A percentile compares a stretch with the other conserved stretches of the same genome.
Conservation (phyloP, 2,329 filamentous ascomycete genomes). For the Thelonectria blattea region DNA sequence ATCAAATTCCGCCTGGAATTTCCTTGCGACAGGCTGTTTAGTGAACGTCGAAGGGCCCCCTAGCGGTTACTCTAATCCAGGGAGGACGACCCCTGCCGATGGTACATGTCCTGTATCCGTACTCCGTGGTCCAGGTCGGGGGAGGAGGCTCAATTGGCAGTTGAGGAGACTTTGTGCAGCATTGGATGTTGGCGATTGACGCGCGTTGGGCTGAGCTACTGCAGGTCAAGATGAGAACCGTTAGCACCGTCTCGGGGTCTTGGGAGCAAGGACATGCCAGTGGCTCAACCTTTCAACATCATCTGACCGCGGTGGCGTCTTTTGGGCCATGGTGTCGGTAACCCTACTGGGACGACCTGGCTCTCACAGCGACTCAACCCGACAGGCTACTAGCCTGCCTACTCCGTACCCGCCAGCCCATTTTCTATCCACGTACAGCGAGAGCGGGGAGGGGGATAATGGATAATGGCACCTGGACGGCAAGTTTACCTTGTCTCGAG, state of each 20-base stretch:
- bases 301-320: conserved; percentile 27
- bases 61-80: conserved; percentile 1
- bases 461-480: neutral
- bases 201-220: conserved; percentile 28
- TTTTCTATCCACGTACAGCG: neutral
- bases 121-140: neutral
- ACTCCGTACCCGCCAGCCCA: conserved; percentile 1
- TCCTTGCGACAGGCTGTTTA: conserved; percentile 12
- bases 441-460: conserved; percentile 1
- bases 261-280: conserved; percentile 4
- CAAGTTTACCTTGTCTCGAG: neutral
- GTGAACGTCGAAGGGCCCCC: conserved; percentile 1
- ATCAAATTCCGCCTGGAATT: conserved; percentile 16
- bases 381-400: neutral
- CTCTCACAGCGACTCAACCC: neutral
- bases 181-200: conserved; percentile 19
- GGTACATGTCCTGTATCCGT: too few species aligned
- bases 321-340: conserved; percentile 36
- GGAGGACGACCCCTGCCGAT: conserved; percentile 12
- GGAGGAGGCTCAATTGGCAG: conserved; percentile 9
- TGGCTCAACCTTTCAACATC: conserved; percentile 15
- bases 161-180: conserved; percentile 3
- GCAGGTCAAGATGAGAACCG: conserved; percentile 33
- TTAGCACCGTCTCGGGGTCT: conserved; percentile 28
- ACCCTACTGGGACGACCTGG: conserved; percentile 20